These are phyloP conservation scores for Rhizophagus sp. DNA, from an alignment of 192 early-diverging fungal genomes.

Conservation along the genomic window DNA sequence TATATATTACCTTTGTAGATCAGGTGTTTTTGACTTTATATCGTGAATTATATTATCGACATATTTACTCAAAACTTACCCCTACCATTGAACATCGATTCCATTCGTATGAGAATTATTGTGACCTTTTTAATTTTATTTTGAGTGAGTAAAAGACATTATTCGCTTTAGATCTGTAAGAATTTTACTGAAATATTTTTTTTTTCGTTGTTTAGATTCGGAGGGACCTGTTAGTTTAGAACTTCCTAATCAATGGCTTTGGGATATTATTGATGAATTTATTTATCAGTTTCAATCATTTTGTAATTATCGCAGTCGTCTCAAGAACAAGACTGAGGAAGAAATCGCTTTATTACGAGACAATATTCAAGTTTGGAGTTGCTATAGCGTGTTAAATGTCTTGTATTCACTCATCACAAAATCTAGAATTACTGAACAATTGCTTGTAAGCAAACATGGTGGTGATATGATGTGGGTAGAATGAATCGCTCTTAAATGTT, in stretches of 20 bases:
- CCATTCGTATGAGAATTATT: constrained; percentile 95
- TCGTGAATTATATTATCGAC: constrained; percentile 95
- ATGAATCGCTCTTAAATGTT: background rate
- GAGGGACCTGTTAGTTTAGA: constrained; percentile 88
- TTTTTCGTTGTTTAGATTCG: constrained; percentile 45
- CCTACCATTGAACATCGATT: constrained; percentile 89
- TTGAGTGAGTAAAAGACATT: constrained; percentile 61
- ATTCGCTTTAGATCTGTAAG: background rate
- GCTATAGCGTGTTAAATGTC: constrained; percentile 94
- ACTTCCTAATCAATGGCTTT: constrained; percentile 97
- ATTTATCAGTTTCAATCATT: constrained; percentile 99
- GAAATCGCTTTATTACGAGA: constrained; percentile 83
- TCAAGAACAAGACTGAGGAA: constrained; percentile 75
- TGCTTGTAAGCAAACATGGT: constrained; percentile 84
- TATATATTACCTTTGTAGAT: constrained; percentile 49
- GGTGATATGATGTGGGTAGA: constrained; percentile 71
- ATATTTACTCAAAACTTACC: constrained; percentile 90
- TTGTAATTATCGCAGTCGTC: constrained; percentile 89
- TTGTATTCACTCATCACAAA: constrained; percentile 96
- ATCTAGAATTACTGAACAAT: constrained; percentile 91
- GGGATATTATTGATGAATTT: constrained; percentile 99
- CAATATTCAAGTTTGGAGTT: constrained; percentile 90
- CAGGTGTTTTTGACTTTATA: constrained; percentile 90
- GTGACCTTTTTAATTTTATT: constrained; percentile 95
- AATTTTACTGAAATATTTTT: background rate